These are phyloP conservation scores for Roridomyces roridus DNA, from an alignment of 768 basidiomycete genomes.

Conservation along the genomic window DNA sequence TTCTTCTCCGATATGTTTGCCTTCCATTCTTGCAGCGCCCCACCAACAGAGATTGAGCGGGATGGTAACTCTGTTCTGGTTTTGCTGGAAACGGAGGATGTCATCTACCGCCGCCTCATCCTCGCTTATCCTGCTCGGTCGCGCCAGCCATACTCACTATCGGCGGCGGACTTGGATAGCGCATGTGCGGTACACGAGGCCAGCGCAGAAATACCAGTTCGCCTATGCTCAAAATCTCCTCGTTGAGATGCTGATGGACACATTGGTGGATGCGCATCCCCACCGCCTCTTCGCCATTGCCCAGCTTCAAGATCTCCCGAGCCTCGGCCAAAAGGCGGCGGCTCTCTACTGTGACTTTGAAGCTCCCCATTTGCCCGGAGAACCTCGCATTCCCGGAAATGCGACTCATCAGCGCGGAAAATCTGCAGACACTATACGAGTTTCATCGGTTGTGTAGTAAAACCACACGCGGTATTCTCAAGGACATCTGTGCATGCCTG, in stretches of 20 bases:
- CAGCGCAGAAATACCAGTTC: slow-evolving; percentile 11
- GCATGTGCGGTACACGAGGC: neutral
- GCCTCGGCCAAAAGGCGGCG: slow-evolving; percentile 2
- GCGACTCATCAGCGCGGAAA: neutral
- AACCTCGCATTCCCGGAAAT: neutral
- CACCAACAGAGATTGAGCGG: too few relatives aligned
- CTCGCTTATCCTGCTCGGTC: slow-evolving; percentile 1
- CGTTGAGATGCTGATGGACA: neutral
- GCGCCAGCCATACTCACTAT: neutral
- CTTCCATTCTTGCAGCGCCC: too few relatives aligned
- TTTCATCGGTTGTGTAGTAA: neutral
- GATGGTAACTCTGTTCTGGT: slow-evolving; percentile 3
- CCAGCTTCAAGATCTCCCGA: neutral
- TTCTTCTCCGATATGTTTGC: too few relatives aligned
- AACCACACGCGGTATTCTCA: too few relatives aligned
- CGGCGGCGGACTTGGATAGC: neutral
- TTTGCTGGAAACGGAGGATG: neutral
- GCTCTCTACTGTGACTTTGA: neutral
- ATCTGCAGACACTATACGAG: neutral
- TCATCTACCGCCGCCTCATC: neutral
- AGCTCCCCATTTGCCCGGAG: neutral
- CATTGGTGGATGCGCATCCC: neutral
- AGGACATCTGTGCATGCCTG: too few relatives aligned
- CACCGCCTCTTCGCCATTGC: slow-evolving; percentile 4
- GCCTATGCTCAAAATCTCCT: neutral